A percentile compares a stretch with the other conserved stretches of the same genome.
Conservation (phyloP, 371 early-diverging fungal species). For the Haplosporangium sp. region DNA sequence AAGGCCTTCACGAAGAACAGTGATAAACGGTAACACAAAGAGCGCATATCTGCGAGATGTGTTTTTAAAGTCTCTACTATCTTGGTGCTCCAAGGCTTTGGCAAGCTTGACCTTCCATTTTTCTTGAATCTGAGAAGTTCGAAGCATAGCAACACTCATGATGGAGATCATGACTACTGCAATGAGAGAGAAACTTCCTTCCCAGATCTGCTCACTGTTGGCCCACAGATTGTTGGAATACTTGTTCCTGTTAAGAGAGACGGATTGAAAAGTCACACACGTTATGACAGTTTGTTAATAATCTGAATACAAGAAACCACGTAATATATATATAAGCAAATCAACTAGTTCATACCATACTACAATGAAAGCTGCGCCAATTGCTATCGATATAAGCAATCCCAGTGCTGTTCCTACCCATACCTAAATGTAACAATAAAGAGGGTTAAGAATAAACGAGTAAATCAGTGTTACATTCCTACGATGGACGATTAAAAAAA, state of each 20-base stretch:
- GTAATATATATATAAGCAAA: not conserved
- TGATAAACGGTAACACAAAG: slow-evolving; percentile 81
- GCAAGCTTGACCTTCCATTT: slow-evolving; percentile 75
- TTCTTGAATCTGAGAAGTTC: slow-evolving; percentile 74
- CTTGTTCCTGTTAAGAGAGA: slow-evolving; percentile 33
- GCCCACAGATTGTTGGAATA: slow-evolving; percentile 74
- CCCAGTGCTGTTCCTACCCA: not conserved
- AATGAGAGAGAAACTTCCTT: slow-evolving; percentile 65
- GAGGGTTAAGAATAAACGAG: too few relatives aligned
- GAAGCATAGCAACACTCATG: slow-evolving; percentile 83
- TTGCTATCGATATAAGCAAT: not conserved
- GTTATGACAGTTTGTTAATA: not conserved
- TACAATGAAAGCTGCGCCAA: slow-evolving; percentile 1
- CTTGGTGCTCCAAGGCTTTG: slow-evolving; percentile 60
- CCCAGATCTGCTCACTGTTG: slow-evolving; percentile 83
- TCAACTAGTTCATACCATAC: not conserved
- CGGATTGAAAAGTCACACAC: not conserved
- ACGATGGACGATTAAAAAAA: not conserved
- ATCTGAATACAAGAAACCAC: not conserved
- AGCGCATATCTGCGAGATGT: slow-evolving; percentile 59
- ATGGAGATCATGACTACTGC: slow-evolving; percentile 75
- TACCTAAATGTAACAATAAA: not conserved
- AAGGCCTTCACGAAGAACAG: slow-evolving; percentile 86
- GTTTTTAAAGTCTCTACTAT: slow-evolving; percentile 53
- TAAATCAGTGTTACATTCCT: too few relatives aligned